These are phyloP conservation scores for Nothophytophthora sp. DNA, from an alignment of 352 stramenopile species.

Conservation along the genomic window DNA sequence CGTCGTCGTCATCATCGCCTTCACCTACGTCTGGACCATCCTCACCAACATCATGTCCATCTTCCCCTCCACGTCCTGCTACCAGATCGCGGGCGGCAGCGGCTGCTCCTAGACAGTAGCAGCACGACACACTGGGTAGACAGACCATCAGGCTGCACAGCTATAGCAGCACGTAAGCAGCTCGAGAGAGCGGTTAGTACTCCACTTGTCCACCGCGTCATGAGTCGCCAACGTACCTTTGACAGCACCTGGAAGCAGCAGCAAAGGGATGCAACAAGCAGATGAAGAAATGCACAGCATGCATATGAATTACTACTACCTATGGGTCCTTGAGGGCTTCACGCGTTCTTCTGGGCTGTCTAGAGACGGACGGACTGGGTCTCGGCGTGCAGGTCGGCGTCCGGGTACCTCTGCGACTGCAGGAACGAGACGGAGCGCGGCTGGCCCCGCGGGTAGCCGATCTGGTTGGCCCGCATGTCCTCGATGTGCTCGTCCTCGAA, in stretches of 20 bases:
- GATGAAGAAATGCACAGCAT: background rate
- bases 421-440: constrained; percentile 70
- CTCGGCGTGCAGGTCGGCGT: constrained; percentile 71
- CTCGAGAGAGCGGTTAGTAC: too few relatives aligned
- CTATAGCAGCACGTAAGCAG: too few relatives aligned
- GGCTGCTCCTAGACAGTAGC: constrained; percentile 37
- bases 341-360: background rate
- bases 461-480: constrained; percentile 47
- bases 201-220: too few relatives aligned
- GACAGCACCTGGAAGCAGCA: too few relatives aligned
- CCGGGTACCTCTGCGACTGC: constrained; percentile 72
- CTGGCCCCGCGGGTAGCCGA: constrained; percentile 51
- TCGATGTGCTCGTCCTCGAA: constrained; percentile 46
- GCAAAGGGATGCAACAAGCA: too few relatives aligned
- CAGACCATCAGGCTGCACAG: too few relatives aligned
- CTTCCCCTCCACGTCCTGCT: constrained; percentile 41
- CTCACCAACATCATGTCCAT: constrained; percentile 62
- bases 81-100: constrained; percentile 40
- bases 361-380: constrained; percentile 51
- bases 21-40: constrained; percentile 51
- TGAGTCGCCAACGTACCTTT: too few relatives aligned
- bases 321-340: background rate
- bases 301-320: background rate
- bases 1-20: constrained; percentile 36
- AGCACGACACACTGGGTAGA: too few relatives aligned